Conservation (phyloP, 148 eudicot genomes). For the Amaranthus hypochondriacus region DNA sequence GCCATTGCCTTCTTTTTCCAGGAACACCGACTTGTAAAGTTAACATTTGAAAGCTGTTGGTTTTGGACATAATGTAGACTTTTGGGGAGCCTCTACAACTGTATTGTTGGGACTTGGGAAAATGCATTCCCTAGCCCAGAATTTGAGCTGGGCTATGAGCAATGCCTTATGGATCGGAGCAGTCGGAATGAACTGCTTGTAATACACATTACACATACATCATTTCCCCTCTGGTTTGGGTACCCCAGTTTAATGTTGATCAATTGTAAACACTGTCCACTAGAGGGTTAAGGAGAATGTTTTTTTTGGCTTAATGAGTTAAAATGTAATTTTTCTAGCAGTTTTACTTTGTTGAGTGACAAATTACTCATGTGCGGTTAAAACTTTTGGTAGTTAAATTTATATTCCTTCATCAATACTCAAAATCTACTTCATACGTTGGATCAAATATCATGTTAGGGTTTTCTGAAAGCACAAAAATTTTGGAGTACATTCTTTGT, state of each 20-base stretch:
- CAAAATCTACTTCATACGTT: too few species aligned
- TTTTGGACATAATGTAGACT: conserved; percentile 1
- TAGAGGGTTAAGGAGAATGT: too few species aligned
- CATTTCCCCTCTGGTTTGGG: neutral
- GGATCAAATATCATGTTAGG: too few species aligned
- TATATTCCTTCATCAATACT: too few species aligned
- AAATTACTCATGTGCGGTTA: too few species aligned
- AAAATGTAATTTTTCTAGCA: too few species aligned
- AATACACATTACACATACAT: neutral
- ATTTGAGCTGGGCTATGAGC: neutral
- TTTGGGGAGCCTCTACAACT: neutral
- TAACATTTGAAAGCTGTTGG: conserved; percentile 2
- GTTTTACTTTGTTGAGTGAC: too few species aligned
- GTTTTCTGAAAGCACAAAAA: too few species aligned
- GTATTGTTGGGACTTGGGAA: neutral
- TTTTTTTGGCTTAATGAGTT: too few species aligned
- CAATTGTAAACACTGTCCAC: neutral
- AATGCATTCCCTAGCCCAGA: neutral
- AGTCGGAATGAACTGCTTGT: neutral
- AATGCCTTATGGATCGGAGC: neutral
- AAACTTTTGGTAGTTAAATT: too few species aligned
- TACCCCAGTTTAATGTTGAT: neutral
- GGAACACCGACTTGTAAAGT: conserved; percentile 69
- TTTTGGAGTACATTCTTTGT: too few species aligned
- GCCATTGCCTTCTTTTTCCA: conserved; percentile 90